Evolutionary conservation across 202 grass and related monocot species (phyloP).

Genomic region (Brachypodium distachyon): DNA sequence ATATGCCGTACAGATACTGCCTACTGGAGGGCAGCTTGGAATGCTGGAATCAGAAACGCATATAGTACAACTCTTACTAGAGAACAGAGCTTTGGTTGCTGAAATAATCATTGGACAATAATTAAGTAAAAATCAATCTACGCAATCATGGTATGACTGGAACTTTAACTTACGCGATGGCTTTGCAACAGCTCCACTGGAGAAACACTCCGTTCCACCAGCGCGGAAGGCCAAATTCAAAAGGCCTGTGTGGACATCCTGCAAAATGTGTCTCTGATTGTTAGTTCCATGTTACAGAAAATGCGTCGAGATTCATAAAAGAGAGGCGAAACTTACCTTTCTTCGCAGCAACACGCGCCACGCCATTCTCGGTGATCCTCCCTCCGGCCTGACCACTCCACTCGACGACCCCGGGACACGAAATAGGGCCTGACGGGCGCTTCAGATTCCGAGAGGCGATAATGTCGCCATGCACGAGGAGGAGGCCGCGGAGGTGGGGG

Average conservation of each 20-base stretch:
- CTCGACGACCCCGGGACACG: neutral
- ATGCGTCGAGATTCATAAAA: neutral
- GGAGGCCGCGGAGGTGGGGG: neutral
- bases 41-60: neutral
- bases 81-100: neutral
- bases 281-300: neutral
- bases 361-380: constrained; percentile 28
- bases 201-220: neutral
- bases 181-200: constrained; percentile 2
- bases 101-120: neutral
- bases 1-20: neutral
- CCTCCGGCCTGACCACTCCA: neutral
- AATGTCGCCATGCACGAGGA: neutral
- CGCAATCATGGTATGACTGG: neutral
- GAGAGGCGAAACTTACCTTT: constrained; percentile 22
- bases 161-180: constrained; percentile 21
- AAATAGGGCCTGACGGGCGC: neutral
- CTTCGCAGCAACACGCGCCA: constrained; percentile 43
- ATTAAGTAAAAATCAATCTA: neutral
- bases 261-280: neutral
- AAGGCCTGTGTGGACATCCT: constrained; percentile 29
- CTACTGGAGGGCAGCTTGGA: neutral
- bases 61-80: neutral
- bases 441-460: neutral
- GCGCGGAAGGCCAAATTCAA: constrained; percentile 10